Evolutionary conservation across 331 rosid genomes (phyloP), one percentile per base, ranked within the genome.

Genomic region (Quercus lobata): DNA sequence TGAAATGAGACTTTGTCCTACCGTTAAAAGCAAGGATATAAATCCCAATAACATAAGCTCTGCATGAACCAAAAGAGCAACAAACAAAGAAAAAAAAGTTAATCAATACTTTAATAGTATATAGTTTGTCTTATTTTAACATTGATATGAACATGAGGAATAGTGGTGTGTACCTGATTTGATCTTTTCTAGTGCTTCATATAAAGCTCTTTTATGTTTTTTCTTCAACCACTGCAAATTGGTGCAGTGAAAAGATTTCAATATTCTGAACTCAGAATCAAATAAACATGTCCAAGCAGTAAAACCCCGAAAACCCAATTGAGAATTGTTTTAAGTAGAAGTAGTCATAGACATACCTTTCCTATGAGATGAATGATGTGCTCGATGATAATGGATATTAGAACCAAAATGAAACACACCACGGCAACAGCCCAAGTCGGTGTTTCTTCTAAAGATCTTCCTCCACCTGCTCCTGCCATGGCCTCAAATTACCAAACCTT

Each of bases 361-460:
- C 87, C 99, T 1, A 90, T 87, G 58, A 91, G 93, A 76, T 93
- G 97, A 79, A 95, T 60, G 71, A 89, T 90, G 81, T 91, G 83
- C 79, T 95, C 99, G 52, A 95, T 95, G 79, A 89, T 32, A 34
- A 93, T 90, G 24, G 99, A 95, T 30, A 91, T 62, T 2, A 87
- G 77, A 81, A 95, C 89, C 84, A 95, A 55, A 60, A 90, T 85
- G 84, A 95, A 93, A 25, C 99, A 93, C 63, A 95, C 98, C 30
- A 84, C 82, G 54, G 99, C 97, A 15, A 95, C 98, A 0, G 98
- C 98, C 99, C 99, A 95, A 17, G 99, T 95, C 1, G 99, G 96
- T 4, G 99, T 95, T 86, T 93, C 87, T 82, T 90, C 97, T 71
- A 95, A 71, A 58, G 83, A 87, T 85, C 96, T 90, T 83, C 90